Conservation (phyloP, 495 filamentous ascomycete genomes). For the Penicillium paxilli region DNA sequence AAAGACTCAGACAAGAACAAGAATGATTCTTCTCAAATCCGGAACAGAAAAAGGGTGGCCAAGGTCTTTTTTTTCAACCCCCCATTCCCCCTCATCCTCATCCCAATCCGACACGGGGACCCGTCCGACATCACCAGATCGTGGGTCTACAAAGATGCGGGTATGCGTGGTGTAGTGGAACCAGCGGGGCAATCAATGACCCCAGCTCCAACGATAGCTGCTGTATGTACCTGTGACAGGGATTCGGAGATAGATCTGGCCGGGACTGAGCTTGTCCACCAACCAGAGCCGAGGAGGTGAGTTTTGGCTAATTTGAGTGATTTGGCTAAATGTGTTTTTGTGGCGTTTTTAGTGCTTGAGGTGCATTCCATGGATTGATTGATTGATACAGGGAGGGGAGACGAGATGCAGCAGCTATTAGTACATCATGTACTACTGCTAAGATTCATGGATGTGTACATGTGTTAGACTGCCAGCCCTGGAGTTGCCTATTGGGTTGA, state of each 20-base stretch:
- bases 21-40: too few relatives aligned
- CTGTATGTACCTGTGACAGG: neutral
- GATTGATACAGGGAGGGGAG: too few relatives aligned
- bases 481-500: too few relatives aligned
- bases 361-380: too few relatives aligned
- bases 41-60: neutral
- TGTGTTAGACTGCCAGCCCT: too few relatives aligned
- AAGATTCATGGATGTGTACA: too few relatives aligned
- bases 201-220: neutral
- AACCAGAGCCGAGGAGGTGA: constrained; percentile 4
- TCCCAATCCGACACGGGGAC: constrained; percentile 25
- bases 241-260: neutral
- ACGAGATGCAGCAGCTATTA: too few relatives aligned
- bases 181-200: constrained; percentile 9
- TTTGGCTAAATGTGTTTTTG: constrained; percentile 10
- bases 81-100: neutral
- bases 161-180: neutral
- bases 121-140: constrained; percentile 19
- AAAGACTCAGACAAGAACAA: neutral
- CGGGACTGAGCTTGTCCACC: constrained; percentile 7
- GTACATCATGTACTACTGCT: too few relatives aligned
- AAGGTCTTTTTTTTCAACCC: constrained; percentile 1
- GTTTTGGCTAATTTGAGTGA: constrained; percentile 12
- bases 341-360: neutral
- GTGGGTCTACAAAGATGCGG: constrained; percentile 1